Evolutionary conservation across 176 grass and related monocot genomes (phyloP).

Genomic region (Puccinellia tenuiflora): DNA sequence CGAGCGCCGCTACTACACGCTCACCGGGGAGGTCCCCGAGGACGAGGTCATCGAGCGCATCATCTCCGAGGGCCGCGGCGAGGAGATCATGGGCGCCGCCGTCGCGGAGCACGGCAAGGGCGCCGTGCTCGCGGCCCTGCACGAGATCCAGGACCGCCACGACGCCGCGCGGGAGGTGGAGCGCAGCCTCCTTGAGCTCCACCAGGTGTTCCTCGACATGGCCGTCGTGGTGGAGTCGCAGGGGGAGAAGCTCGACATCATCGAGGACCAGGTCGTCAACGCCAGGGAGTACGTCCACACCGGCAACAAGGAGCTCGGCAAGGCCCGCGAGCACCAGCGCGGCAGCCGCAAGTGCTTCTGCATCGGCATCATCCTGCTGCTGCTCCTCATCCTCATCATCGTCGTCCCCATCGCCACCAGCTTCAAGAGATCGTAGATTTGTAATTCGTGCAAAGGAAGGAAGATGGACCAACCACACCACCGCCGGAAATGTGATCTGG

Average conservation of each 20-base stretch:
- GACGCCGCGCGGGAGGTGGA: conserved; percentile 75
- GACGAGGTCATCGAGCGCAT: conserved; percentile 88
- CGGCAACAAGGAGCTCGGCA: conserved; percentile 72
- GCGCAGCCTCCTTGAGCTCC: conserved; percentile 79
- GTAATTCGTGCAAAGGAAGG: no score
- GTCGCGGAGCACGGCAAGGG: conserved; percentile 74
- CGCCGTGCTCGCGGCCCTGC: conserved; percentile 58
- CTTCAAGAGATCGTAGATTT: conserved; percentile 44
- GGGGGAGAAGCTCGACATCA: conserved; percentile 74
- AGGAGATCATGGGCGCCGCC: conserved; percentile 73
- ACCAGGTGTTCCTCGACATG: conserved; percentile 95
- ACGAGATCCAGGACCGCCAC: conserved; percentile 84
- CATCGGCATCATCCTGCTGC: conserved; percentile 72
- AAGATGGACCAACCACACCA: background rate
- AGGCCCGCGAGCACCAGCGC: conserved; percentile 67
- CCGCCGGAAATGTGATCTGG: background rate
- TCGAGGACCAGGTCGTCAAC: conserved; percentile 63
- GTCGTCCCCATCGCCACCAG: conserved; percentile 74
- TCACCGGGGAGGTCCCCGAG: conserved; percentile 82
- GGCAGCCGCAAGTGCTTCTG: conserved; percentile 84
- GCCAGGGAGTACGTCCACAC: conserved; percentile 72
- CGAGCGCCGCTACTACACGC: conserved; percentile 84
- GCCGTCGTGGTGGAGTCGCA: conserved; percentile 79
- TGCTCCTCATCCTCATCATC: conserved; percentile 62
- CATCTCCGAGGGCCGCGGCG: conserved; percentile 77